Percentiles rank a stretch among this genome's conserved stretches.
phyloP scores from a whole-genome alignment of 352 stramenopile genomes.

The Aphanomyces invadans region DNA sequence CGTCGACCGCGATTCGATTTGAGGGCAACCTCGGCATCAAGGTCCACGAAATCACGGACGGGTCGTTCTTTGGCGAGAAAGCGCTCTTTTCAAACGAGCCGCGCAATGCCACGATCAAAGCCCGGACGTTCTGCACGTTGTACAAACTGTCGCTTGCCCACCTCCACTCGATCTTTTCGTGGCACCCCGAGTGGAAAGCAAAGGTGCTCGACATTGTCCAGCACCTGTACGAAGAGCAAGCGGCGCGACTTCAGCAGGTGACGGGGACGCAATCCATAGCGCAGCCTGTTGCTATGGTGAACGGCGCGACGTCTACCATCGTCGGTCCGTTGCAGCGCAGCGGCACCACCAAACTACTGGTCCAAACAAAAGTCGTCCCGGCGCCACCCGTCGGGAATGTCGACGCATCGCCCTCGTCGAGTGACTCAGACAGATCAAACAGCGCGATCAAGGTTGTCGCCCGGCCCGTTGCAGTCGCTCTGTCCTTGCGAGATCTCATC shows the following conservation, averaged over 20 bases:
- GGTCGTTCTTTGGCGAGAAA: constrained; percentile 4
- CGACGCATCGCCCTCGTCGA: too few species aligned
- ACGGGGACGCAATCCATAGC: not conserved
- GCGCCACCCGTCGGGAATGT: too few species aligned
- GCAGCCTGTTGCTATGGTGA: too few species aligned
- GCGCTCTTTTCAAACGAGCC: constrained; percentile 7
- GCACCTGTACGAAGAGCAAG: not conserved
- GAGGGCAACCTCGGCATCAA: constrained; percentile 10
- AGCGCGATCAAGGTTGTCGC: too few species aligned
- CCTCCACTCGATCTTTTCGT: constrained; percentile 1
- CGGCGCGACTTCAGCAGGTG: not conserved
- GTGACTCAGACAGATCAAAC: too few species aligned
- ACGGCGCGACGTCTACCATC: too few species aligned
- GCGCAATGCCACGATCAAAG: constrained; percentile 34
- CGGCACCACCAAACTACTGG: too few species aligned
- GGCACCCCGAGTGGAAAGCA: constrained; percentile 5
- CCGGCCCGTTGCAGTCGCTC: too few species aligned
- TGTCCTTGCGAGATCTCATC: too few species aligned
- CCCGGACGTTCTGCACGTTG: constrained; percentile 55
- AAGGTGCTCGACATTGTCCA: not conserved
- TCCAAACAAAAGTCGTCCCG: too few species aligned
- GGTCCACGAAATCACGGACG: not conserved
- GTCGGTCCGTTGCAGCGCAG: too few species aligned
- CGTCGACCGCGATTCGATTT: not conserved
- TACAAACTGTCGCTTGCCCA: constrained; percentile 37